Evolutionary conservation across 305 asterid species (phyloP), one percentile per base, ranked within the genome.

Genomic region (Fraxinus platypoda): DNA sequence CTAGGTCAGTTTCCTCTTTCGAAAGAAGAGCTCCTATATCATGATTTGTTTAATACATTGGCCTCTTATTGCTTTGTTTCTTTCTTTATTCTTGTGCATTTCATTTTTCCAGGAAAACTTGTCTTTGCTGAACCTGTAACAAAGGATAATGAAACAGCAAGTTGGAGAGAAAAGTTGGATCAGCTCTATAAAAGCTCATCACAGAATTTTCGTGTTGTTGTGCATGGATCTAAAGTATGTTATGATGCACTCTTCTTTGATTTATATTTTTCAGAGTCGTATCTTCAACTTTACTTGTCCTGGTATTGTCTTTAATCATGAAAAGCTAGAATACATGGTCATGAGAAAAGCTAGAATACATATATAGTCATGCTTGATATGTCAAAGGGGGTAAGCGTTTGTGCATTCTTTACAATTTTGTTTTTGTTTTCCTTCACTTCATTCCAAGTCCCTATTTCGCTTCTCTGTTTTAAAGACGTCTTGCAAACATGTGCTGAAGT

Each of bases 181-280:
- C 99, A 97, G 88, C 97, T 97, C 80, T 97, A 94, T 89, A 97
- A 94, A 91, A 97, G 96, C 89, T 97, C 99, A 80, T 94, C 99
- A 33, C 98, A 93, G 89, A 93, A 93, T 89, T 94, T 97, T 84
- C 95, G 98, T 83, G 99, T 94, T 75, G 98, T 97, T 82, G 96
- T 97, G 70, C 98, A 94, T 84, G 99, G 98, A 86, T 97, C 98
- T 87, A 97, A 97, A 84, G 98, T 93, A 91, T 38, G 91, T 83
- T 19, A 52, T 78, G 75, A 71, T 84, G 74, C 86, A 77, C 74
- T 68, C 31, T 81, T 62, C 71, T 34, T 79, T 43, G 78, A 57
- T 78, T 78, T 59, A 62, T 33, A 75, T 46, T 70, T 23, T 83
- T 73, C 35, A 62, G 43, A 11, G 74, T 81, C 76, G 26, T 85